Conservation (phyloP, 2,329 filamentous ascomycete species). For the Colletotrichum horii region DNA sequence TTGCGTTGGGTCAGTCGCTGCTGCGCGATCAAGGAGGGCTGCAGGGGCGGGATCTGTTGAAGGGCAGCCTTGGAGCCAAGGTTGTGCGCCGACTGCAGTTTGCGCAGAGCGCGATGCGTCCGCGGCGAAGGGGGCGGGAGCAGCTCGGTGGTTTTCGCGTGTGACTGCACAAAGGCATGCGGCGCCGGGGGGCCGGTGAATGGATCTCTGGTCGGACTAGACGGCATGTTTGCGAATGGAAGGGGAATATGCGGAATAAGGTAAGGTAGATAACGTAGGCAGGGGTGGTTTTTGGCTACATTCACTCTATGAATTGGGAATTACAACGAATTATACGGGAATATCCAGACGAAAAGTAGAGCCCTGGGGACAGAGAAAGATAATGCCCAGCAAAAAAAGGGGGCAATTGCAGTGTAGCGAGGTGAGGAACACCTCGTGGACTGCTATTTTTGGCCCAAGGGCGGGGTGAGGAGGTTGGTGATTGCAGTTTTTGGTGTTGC, state of each 20-base stretch:
- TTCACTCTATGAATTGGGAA: neutral
- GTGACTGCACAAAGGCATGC: constrained; percentile 23
- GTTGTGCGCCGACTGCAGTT: constrained; percentile 77
- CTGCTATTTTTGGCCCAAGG: constrained; percentile 19
- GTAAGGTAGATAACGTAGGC: neutral
- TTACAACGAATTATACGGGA: constrained; percentile 12
- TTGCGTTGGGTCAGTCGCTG: constrained; percentile 57
- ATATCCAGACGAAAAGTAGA: neutral
- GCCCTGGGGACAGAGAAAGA: neutral
- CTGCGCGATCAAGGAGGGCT: constrained; percentile 65
- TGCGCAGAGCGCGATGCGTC: constrained; percentile 71
- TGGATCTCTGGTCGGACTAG: constrained; percentile 34
- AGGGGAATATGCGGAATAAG: neutral
- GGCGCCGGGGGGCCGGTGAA: constrained; percentile 24
- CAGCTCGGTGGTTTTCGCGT: constrained; percentile 45
- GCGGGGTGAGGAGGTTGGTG: constrained; percentile 20
- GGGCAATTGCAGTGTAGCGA: constrained; percentile 11
- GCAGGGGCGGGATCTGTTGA: constrained; percentile 34
- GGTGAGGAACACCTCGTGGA: constrained; percentile 14
- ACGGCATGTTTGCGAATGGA: constrained; percentile 25
- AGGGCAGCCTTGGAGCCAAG: constrained; percentile 60
- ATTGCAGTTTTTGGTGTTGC: constrained; percentile 15
- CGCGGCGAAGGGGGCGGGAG: constrained; percentile 66
- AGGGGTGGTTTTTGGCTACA: neutral
- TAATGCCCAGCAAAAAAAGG: neutral